These are phyloP conservation scores for Geotrichum bryndzae DNA, from an alignment of 1,139 yeast genomes.

Conservation along the genomic window DNA sequence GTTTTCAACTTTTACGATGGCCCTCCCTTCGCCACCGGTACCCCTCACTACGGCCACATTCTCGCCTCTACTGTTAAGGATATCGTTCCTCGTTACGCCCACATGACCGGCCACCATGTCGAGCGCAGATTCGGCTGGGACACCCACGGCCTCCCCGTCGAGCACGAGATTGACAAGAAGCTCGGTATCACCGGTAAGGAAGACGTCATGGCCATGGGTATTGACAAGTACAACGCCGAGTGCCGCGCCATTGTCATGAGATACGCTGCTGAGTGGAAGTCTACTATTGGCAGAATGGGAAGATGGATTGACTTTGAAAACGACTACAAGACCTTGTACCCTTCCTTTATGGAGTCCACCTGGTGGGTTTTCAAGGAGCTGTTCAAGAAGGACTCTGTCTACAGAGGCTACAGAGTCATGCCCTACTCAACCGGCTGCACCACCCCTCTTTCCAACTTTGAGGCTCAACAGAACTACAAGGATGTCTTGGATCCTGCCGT, in stretches of 20 bases:
- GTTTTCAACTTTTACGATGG: slow-evolving; percentile 95
- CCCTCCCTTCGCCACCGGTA: slow-evolving; percentile 98
- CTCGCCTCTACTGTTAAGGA: slow-evolving; percentile 95
- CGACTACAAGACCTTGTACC: slow-evolving; percentile 95
- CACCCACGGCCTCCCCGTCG: slow-evolving; percentile 97
- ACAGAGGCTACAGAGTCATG: slow-evolving; percentile 95
- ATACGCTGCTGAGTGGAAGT: slow-evolving; percentile 91
- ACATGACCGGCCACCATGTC: slow-evolving; percentile 94
- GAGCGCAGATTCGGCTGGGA: slow-evolving; percentile 99
- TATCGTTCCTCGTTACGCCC: slow-evolving; percentile 94
- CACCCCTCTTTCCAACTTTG: slow-evolving; percentile 93
- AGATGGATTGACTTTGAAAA: slow-evolving; percentile 99
- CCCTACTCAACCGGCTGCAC: slow-evolving; percentile 97
- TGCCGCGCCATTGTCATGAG: slow-evolving; percentile 97
- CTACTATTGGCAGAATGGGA: slow-evolving; percentile 86
- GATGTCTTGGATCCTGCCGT: slow-evolving; percentile 97
- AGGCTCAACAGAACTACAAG: slow-evolving; percentile 97
- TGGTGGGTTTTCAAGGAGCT: slow-evolving; percentile 98
- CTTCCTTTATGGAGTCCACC: slow-evolving; percentile 92
- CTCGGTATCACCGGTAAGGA: slow-evolving; percentile 88
- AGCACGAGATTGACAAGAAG: slow-evolving; percentile 96
- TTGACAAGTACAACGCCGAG: slow-evolving; percentile 86
- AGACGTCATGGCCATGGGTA: slow-evolving; percentile 90
- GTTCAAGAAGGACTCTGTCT: slow-evolving; percentile 77
- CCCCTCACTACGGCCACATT: slow-evolving; percentile 98